These are phyloP conservation scores for Lentinula boryana DNA, from an alignment of 768 basidiomycete species.

Conservation along the genomic window DNA sequence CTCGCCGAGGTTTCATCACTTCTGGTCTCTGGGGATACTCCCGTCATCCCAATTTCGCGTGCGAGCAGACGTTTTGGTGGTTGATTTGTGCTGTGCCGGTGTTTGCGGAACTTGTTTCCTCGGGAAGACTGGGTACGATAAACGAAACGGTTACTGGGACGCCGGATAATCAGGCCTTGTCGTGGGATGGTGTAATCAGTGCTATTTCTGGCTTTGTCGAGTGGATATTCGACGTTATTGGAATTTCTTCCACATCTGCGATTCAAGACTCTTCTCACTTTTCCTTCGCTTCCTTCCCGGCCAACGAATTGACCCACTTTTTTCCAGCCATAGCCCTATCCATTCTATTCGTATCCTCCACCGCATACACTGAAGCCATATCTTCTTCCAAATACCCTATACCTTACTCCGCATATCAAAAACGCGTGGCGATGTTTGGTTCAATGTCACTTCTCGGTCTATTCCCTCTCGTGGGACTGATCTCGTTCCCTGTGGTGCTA, in stretches of 20 bases:
- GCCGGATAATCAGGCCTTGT: conserved; percentile 13
- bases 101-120: background rate
- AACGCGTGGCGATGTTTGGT: conserved; percentile 79
- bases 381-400: conserved; percentile 66
- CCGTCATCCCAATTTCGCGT: conserved; percentile 89
- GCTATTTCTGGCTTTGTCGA: conserved; percentile 22
- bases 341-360: conserved; percentile 71
- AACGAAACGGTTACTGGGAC: conserved; percentile 7
- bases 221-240: background rate
- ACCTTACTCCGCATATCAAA: conserved; percentile 66
- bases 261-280: background rate
- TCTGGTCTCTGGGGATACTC: conserved; percentile 82
- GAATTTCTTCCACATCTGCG: background rate
- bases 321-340: conserved; percentile 58
- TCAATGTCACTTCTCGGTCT: background rate
- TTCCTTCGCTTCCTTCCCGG: background rate
- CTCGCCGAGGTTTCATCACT: conserved; percentile 77
- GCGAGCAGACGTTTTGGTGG: conserved; percentile 81
- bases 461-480: background rate
- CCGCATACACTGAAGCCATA: conserved; percentile 76
- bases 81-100: conserved; percentile 8
- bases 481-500: background rate
- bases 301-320: background rate
- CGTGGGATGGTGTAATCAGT: conserved; percentile 21
- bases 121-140: conserved; percentile 7